Evolutionary conservation across 2,329 filamentous ascomycete species (phyloP).

Genomic region (Neurospora crassa): DNA sequence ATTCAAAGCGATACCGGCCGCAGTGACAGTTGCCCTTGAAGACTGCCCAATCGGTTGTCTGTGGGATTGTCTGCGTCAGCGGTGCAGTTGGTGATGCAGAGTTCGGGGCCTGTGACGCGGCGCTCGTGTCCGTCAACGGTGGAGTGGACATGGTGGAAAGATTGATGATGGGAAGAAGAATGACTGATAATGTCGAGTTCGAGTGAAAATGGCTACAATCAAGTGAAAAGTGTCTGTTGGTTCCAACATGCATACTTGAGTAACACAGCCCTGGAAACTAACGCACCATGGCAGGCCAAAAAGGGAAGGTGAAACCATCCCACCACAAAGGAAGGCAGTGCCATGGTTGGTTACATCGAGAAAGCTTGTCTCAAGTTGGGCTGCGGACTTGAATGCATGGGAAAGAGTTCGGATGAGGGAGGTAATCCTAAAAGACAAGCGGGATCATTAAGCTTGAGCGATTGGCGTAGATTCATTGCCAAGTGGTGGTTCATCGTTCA

Average conservation of each 20-base stretch:
- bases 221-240: background rate
- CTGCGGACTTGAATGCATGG: too few relatives aligned
- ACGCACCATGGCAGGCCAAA: background rate
- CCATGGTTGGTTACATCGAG: background rate
- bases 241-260: background rate
- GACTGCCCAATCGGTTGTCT: background rate
- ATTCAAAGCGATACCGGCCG: constrained; percentile 19
- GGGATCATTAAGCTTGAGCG: too few relatives aligned
- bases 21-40: constrained; percentile 23
- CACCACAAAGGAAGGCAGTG: background rate
- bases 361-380: background rate
- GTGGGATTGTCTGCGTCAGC: background rate
- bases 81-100: background rate
- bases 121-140: background rate
- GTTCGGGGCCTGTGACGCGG: too few relatives aligned
- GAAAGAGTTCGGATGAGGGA: too few relatives aligned
- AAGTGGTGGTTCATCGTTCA: too few relatives aligned
- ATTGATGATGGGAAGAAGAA: background rate
- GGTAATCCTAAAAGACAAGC: too few relatives aligned
- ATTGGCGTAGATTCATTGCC: too few relatives aligned
- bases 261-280: background rate
- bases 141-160: background rate
- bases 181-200: background rate
- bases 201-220: background rate
- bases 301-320: background rate